Evolutionary conservation across 768 basidiomycete genomes (phyloP), one percentile per base, ranked within the genome.

Genomic region (Russula abietina): DNA sequence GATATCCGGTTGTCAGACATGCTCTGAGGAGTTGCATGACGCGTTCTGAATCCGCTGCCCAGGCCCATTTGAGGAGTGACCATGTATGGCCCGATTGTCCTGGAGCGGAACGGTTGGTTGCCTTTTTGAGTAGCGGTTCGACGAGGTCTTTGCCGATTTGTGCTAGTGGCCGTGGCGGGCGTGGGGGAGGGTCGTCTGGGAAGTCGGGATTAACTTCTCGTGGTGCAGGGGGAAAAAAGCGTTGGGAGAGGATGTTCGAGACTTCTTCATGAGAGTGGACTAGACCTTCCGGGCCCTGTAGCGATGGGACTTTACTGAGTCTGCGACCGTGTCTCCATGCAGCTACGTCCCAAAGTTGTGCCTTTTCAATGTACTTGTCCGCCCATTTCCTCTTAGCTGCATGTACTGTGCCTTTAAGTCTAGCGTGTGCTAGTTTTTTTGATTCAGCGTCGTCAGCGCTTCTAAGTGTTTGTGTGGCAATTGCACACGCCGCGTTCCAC

Each of bases 391-490:
- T 3, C 11, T 52, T 52, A 1, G 50, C 50, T 4, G 2, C 4
- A 0, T n/a, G 19, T 0, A 52, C 8, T 0, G 12, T 24, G 12
- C 33, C 33, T 24, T 54, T 54, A 1, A 54, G 36, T 3, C 22
- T 4, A 0, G 19, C 22, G 1, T 54, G 52, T 0, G 33, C 36
- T 1, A 24, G 8, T 3, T 4, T 2, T 7, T 11, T 2, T 4
- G n/a, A 0, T 38, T n/a, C 11, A 0, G 9, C 9, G 16, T 17
- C n/a, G 12, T 22, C 8, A 0, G 50, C 50, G 0, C 4, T 0
- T 0, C 17, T 8, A 0, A 52, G 32, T 1, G 0, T 11, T 1
- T 32, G 50, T 0, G 17, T 19, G 0, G 19, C 50, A 1, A 8
- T 5, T 19, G 30, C 9, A 8, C 50, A 52, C 1, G 2, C 30